Conservation (phyloP, 139 green algal species). For the Chlamydomonas incerta region DNA sequence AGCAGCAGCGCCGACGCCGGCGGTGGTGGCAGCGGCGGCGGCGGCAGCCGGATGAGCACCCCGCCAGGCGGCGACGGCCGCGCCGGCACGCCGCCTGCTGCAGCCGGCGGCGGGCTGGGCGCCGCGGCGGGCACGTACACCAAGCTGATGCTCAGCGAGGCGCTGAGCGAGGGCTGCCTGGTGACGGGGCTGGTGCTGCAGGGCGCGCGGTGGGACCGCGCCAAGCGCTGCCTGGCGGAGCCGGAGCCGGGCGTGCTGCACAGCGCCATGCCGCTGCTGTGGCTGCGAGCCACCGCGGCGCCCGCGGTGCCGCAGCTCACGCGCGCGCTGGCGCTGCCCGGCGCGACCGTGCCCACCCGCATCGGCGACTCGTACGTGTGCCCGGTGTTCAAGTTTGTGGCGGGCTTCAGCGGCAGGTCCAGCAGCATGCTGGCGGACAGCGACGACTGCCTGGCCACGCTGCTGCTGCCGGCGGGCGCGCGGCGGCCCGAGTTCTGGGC, state of each 20-base stretch:
- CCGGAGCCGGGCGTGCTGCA: conserved; percentile 22
- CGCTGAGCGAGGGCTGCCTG: conserved; percentile 39
- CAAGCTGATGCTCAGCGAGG: background rate
- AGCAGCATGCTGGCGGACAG: conserved; percentile 26
- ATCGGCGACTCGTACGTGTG: conserved; percentile 44
- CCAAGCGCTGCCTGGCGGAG: conserved; percentile 19
- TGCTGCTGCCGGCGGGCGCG: conserved; percentile 42
- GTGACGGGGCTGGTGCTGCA: conserved; percentile 41
- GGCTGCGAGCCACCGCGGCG: conserved; percentile 40
- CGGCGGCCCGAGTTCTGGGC: conserved; percentile 37
- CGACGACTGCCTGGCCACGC: conserved; percentile 51
- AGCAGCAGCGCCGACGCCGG: no score
- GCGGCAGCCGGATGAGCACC: no score
- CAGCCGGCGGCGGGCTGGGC: background rate
- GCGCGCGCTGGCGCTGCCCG: conserved; percentile 26
- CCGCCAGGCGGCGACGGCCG: no score
- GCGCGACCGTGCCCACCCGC: background rate
- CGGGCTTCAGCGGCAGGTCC: background rate
- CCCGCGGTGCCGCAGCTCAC: conserved; percentile 30
- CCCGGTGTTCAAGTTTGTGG: conserved; percentile 47
- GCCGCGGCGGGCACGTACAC: no score
- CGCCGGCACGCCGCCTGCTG: no score
- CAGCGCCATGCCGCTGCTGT: conserved; percentile 55
- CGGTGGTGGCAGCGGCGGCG: no score
- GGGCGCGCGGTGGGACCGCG: conserved; percentile 40